phyloP scores from a whole-genome alignment of 208 protist species.

The Naegleria gruberi region DNA sequence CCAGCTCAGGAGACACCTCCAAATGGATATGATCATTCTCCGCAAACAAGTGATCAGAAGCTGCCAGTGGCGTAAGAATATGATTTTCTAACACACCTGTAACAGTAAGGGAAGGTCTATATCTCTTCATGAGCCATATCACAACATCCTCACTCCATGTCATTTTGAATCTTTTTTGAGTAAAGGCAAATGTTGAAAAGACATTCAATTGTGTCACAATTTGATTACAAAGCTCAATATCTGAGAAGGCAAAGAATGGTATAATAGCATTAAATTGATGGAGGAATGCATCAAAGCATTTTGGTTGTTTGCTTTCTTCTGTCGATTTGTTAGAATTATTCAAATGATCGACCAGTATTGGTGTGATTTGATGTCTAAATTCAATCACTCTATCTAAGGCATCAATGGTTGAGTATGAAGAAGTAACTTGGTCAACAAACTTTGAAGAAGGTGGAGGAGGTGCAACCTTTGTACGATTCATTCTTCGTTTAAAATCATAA shows the following conservation, averaged over 20 bases:
- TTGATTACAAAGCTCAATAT: background rate
- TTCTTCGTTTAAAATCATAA: background rate
- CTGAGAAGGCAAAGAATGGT: slow-evolving; percentile 3
- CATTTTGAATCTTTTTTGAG: background rate
- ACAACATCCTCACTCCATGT: slow-evolving; percentile 6
- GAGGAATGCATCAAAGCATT: background rate
- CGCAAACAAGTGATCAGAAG: background rate
- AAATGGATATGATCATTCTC: background rate
- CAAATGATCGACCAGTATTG: background rate
- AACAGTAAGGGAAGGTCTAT: background rate
- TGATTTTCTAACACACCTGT: background rate
- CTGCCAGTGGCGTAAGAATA: background rate
- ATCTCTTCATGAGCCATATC: slow-evolving; percentile 8
- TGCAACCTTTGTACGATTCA: background rate
- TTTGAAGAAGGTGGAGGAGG: background rate
- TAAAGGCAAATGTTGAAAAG: background rate
- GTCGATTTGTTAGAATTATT: background rate
- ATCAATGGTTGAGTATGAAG: background rate
- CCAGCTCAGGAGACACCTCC: background rate
- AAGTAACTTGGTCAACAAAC: background rate
- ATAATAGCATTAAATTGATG: slow-evolving; percentile 7
- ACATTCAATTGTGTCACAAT: background rate
- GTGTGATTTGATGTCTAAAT: slow-evolving; percentile 2
- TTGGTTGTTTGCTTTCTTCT: background rate
- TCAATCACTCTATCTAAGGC: background rate